These are phyloP conservation scores for Saccharum hybrid DNA, from an alignment of 202 grass and related monocot genomes.

Conservation along the genomic window DNA sequence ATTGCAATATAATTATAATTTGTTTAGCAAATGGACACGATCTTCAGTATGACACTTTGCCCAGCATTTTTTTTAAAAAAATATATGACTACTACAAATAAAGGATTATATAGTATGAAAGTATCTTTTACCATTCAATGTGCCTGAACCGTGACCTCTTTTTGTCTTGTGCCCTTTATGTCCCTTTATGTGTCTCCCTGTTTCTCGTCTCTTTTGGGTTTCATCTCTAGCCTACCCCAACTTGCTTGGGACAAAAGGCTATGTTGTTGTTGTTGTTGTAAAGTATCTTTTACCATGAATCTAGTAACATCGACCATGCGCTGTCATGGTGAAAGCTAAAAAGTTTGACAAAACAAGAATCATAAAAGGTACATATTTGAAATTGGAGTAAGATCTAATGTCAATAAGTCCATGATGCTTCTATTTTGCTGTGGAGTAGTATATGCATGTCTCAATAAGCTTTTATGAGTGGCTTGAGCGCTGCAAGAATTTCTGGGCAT, in stretches of 20 bases:
- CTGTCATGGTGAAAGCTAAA: neutral
- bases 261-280: too few relatives aligned
- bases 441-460: neutral
- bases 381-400: neutral
- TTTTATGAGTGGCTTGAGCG: neutral
- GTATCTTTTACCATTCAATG: too few relatives aligned
- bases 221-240: too few relatives aligned
- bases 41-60: neutral
- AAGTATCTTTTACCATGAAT: neutral
- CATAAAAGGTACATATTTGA: neutral
- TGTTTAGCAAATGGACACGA: neutral
- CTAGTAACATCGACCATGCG: neutral
- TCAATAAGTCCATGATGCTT: neutral
- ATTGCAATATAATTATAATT: neutral
- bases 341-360: neutral
- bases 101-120: neutral
- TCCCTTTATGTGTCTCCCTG: too few relatives aligned
- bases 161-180: too few relatives aligned
- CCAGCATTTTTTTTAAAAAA: neutral
- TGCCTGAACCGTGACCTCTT: too few relatives aligned
- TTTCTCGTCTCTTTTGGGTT: too few relatives aligned
- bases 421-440: neutral
- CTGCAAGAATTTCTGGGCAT: constrained; percentile 29
- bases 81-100: neutral
- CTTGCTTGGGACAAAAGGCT: too few relatives aligned